Evolutionary conservation across 768 basidiomycete species (phyloP).

Genomic region (Boletus fagicola): DNA sequence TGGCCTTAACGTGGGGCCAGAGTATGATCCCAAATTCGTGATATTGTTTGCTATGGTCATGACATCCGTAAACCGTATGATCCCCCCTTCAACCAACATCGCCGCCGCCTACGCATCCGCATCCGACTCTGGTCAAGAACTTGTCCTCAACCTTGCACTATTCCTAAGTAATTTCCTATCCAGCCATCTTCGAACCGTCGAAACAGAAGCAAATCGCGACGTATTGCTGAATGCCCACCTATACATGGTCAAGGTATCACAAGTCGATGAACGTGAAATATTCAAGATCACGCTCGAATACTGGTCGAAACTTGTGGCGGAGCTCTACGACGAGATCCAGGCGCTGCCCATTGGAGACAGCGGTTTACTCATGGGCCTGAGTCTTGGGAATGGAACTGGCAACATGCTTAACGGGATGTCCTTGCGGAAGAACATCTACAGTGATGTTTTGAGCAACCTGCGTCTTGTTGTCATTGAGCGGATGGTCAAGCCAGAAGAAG

Average conservation of each 20-base stretch:
- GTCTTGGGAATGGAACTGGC: constrained; percentile 62
- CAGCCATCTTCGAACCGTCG: constrained; percentile 90
- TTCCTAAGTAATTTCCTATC: constrained; percentile 97
- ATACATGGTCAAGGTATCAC: constrained; percentile 97
- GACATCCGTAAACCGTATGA: constrained; percentile 96
- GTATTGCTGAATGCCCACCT: constrained; percentile 94
- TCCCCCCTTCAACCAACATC: constrained; percentile 93
- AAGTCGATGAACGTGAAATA: constrained; percentile 97
- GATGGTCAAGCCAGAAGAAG: constrained; percentile 99
- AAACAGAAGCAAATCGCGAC: constrained; percentile 86
- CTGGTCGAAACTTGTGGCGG: constrained; percentile 93
- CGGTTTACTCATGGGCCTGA: constrained; percentile 85
- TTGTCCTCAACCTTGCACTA: constrained; percentile 94
- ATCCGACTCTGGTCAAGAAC: constrained; percentile 90
- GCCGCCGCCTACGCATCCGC: constrained; percentile 88
- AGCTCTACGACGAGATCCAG: constrained; percentile 97
- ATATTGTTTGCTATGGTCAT: constrained; percentile 98
- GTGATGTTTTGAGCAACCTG: constrained; percentile 91
- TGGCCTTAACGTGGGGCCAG: constrained; percentile 88
- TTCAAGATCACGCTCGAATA: constrained; percentile 99
- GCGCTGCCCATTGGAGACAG: constrained; percentile 85
- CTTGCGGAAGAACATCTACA: constrained; percentile 91
- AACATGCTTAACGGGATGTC: constrained; percentile 76
- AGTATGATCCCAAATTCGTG: constrained; percentile 98
- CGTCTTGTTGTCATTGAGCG: constrained; percentile 95